Base-by-base conservation (phyloP, 2,329 filamentous ascomycete genomes). In the Pleomassaria siparia region DNA sequence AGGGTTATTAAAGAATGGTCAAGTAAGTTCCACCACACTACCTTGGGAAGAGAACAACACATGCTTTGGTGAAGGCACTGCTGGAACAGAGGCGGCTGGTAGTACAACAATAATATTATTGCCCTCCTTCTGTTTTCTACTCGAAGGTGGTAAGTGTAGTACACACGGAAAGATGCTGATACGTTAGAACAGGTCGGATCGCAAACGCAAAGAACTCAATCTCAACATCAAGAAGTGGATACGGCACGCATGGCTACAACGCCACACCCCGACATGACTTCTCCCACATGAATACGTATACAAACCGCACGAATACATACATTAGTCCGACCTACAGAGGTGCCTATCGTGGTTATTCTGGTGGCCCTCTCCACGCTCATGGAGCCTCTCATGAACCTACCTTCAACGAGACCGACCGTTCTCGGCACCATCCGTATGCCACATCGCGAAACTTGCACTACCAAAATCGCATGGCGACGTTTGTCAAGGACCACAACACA, bases 401-500 rank as follows among this genome's bases (percentile, higher is more conserved):
- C 32, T 32, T 32, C 29, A 32, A 32, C 15, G 13, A 32, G 13
- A 10, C 12, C 15, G 20, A 3, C 20, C 3, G 35, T 4, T 13
- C 4, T 37, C 18, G 35, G 10, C 43, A 42, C 33, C 49, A 52
- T n/a, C 41, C 49, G 1, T 49, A 47, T 26, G 15, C 46, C 18
- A 11, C 26, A 12, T 16, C 46, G 10, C 46, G n/a, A n/a, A 28
- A n/a, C 21, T 42, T 33, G 20, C 35, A 3, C 24, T 37, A 22
- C 28, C 16, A 35, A 9, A 44, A 49, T 46, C 29, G 24, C 13
- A 36, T 46, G 12, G 43, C 41, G 21, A 40, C 32, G 8, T 52
- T 52, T n/a, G n/a, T n/a, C n/a, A n/a, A n/a, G n/a, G n/a, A n/a
- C 49, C 35, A 42, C 24, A 20, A 32, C 22, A 21, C 49, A 22